A percentile compares a stretch with the other conserved stretches of the same genome.
These are phyloP conservation scores for Hypholoma fasciculare DNA, from an alignment of 768 basidiomycete genomes.

Conservation along the genomic window DNA sequence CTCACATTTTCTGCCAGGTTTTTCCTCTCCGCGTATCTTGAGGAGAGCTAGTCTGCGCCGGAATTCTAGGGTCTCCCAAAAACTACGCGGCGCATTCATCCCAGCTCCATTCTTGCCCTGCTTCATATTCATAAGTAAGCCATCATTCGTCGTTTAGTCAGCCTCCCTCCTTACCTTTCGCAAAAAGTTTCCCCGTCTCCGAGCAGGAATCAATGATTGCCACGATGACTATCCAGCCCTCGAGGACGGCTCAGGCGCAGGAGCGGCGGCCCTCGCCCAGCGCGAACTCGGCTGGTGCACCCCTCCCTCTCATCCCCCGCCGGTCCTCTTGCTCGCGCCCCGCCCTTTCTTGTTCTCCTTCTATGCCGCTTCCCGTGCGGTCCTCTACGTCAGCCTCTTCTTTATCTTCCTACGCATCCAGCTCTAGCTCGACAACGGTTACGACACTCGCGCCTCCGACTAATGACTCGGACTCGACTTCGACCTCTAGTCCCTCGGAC, in stretches of 20 bases:
- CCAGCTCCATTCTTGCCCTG: not conserved
- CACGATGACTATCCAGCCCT: constrained; percentile 36
- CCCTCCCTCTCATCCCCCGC: constrained; percentile 67
- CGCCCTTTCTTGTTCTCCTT: constrained; percentile 19
- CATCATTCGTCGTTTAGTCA: constrained; percentile 12
- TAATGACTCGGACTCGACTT: constrained; percentile 37
- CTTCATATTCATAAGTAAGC: constrained; percentile 5
- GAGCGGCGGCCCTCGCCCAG: constrained; percentile 33
- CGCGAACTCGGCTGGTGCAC: constrained; percentile 55
- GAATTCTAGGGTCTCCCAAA: not conserved
- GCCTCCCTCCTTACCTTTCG: constrained; percentile 13
- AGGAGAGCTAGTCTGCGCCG: constrained; percentile 2
- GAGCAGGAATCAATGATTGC: constrained; percentile 39
- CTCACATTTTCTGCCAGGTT: not conserved
- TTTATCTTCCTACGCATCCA: constrained; percentile 12
- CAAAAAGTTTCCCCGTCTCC: not conserved
- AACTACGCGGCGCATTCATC: constrained; percentile 2
- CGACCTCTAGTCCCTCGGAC: constrained; percentile 33
- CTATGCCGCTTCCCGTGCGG: constrained; percentile 18
- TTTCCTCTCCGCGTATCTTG: not conserved
- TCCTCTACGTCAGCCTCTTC: constrained; percentile 23
- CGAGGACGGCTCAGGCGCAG: constrained; percentile 35
- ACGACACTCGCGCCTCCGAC: constrained; percentile 20
- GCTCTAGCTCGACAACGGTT: constrained; percentile 12
- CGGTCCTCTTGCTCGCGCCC: constrained; percentile 31